Conservation (phyloP, 2,329 filamentous ascomycete species). For the Penicillium sp. region DNA sequence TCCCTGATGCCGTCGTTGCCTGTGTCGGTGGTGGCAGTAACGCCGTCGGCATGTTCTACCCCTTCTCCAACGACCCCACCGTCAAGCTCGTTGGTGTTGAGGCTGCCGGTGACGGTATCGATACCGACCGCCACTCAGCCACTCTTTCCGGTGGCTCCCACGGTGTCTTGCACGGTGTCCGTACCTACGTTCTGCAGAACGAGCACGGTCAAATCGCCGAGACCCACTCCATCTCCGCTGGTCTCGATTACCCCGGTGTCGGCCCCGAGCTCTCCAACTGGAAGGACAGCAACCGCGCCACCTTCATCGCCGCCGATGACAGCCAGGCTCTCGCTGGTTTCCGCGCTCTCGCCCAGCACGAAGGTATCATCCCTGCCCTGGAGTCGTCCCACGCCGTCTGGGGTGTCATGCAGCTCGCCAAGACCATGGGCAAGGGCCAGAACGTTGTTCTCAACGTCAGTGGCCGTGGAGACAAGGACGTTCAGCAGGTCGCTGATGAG, state of each 20-base stretch:
- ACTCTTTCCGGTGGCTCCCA: conserved; percentile 84
- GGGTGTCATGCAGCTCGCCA: conserved; percentile 85
- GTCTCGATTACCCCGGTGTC: conserved; percentile 95
- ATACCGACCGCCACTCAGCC: conserved; percentile 82
- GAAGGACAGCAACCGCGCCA: conserved; percentile 87
- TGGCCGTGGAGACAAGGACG: conserved; percentile 95
- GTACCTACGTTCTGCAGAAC: conserved; percentile 94
- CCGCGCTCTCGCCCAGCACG: conserved; percentile 77
- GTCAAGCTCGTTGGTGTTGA: conserved; percentile 94
- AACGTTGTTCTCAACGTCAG: conserved; percentile 93
- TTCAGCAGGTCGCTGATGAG: conserved; percentile 96
- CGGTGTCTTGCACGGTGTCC: conserved; percentile 92
- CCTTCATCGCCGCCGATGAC: conserved; percentile 89
- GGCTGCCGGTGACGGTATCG: conserved; percentile 88
- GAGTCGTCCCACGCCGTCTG: conserved; percentile 93
- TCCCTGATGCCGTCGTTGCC: conserved; percentile 93
- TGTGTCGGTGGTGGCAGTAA: conserved; percentile 96
- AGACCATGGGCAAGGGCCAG: conserved; percentile 84
- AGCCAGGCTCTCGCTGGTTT: conserved; percentile 88
- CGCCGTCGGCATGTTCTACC: conserved; percentile 97
- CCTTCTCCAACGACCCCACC: conserved; percentile 79
- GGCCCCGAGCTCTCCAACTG: conserved; percentile 88
- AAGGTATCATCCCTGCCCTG: conserved; percentile 95
- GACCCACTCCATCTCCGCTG: conserved; percentile 94
- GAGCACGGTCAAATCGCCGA: conserved; percentile 89